Base-by-base conservation (phyloP, 2,329 filamentous ascomycete species). In the Grosmannia serpens region DNA sequence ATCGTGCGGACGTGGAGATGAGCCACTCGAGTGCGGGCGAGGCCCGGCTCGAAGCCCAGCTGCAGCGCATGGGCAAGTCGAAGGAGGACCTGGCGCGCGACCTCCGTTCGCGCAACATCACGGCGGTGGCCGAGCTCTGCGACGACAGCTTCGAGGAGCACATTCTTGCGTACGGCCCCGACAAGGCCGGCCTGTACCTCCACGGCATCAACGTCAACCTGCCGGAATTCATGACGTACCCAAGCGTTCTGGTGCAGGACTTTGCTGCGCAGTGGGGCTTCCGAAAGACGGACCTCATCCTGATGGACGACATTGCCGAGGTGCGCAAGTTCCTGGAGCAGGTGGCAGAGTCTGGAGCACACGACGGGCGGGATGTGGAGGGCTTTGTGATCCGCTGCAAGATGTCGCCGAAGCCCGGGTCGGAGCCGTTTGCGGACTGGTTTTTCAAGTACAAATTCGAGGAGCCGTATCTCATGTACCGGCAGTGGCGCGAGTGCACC, bases 361-460 rank as follows among this genome's bases (percentile, higher is more conserved):
- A 95, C 73, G 86, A 88, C 62, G 92, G 91, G 11, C 87, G 91
- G 57, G 92, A 97, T 65, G 92, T 96, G 0, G 94, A 99, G 72
- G 94, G 94, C 4, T 99, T 99, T 66, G 94, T 99, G 59, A 87
- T 99, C 65, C 86, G 94, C 58, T 97, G 94, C 80, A 89, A 84
- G 74, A 84, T 77, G 76, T 75, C 78, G 20, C 68, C 72, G n/a
- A 72, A 83, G 31, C 75, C 76, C 0, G 74, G 72, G 1, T 69
- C 70, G 17, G 71, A 70, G 2, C 80, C 82, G 0, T 94, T 85
- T 70, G 75, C 82, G n/a, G 91, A 99, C 70, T 99, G 94, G 94
- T 99, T 99, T 73, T 99, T 99, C 85, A 99, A 99, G 73, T 99
- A 91, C 82, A 99, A 99, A 75, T 99, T 99, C 61, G 94, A 99